phyloP scores from a whole-genome alignment of 805 yeast species.

The Lipomyces mesembrius region DNA sequence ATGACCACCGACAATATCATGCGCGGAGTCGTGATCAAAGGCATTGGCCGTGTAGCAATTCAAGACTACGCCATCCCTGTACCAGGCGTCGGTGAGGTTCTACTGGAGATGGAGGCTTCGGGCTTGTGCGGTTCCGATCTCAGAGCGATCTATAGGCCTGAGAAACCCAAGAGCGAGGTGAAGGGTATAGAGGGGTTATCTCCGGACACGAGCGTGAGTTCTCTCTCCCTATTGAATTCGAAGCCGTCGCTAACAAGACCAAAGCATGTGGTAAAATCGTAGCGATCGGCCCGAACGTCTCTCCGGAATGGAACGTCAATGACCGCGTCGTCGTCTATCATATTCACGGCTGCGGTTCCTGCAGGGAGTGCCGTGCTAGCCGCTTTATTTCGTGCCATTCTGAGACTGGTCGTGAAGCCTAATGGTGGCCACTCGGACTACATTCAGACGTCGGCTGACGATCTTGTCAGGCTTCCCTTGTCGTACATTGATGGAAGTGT shows the following conservation, averaged over 20 bases:
- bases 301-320: not conserved
- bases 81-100: not conserved
- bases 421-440: conserved; percentile 2
- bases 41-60: not conserved
- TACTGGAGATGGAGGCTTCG: not conserved
- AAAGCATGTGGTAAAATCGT: not conserved
- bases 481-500: conserved; percentile 6
- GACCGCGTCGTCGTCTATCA: conserved; percentile 2
- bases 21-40: conserved; percentile 1
- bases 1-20: not conserved
- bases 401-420: not conserved
- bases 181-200: not conserved
- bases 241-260: not conserved
- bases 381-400: conserved; percentile 4
- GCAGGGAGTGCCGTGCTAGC: not conserved
- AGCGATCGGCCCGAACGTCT: not conserved
- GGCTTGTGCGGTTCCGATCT: conserved; percentile 2
- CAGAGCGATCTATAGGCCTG: conserved; percentile 1
- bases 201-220: conserved; percentile 5
- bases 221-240: not conserved
- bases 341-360: conserved; percentile 2
- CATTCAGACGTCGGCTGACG: not conserved
- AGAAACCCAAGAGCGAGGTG: conserved; percentile 3
- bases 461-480: not conserved
- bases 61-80: not conserved